Percentiles rank a stretch among this genome's conserved stretches.
phyloP scores from a whole-genome alignment of 345 rosid genomes.

The Angophora floribunda region DNA sequence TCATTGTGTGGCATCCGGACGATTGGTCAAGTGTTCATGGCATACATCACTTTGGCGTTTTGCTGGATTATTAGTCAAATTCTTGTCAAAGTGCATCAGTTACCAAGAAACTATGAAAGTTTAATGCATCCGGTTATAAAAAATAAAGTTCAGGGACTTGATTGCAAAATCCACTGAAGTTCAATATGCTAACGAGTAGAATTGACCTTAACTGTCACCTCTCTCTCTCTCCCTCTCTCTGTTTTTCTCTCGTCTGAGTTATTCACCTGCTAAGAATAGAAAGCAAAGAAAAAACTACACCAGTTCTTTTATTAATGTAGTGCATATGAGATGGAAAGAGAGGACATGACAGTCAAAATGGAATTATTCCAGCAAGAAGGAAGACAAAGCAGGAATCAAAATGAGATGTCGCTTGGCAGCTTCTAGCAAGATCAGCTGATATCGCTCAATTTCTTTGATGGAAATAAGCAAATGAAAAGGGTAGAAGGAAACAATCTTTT shows the following conservation, averaged over 20 bases:
- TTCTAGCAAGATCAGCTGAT: background rate
- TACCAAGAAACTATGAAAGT: background rate
- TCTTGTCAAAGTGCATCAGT: background rate
- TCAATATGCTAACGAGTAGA: background rate
- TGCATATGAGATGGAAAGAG: background rate
- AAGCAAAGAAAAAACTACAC: background rate
- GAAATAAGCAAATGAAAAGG: background rate
- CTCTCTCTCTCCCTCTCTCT: background rate
- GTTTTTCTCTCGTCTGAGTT: background rate
- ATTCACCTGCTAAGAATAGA: background rate
- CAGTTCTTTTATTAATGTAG: background rate
- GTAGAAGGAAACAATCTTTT: background rate
- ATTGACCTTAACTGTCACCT: background rate
- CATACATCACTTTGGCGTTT: background rate
- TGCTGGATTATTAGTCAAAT: background rate
- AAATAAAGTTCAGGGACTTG: background rate
- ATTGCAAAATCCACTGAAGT: background rate
- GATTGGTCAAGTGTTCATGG: background rate
- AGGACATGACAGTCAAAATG: background rate
- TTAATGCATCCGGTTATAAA: background rate
- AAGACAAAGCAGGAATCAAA: background rate
- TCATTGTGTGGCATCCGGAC: background rate
- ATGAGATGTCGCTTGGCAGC: background rate
- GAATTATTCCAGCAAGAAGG: background rate
- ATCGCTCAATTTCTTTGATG: background rate